A percentile compares a stretch with the other conserved stretches of the same genome.
phyloP scores from a whole-genome alignment of 495 filamentous ascomycete genomes.

The Penicillium taxi region DNA sequence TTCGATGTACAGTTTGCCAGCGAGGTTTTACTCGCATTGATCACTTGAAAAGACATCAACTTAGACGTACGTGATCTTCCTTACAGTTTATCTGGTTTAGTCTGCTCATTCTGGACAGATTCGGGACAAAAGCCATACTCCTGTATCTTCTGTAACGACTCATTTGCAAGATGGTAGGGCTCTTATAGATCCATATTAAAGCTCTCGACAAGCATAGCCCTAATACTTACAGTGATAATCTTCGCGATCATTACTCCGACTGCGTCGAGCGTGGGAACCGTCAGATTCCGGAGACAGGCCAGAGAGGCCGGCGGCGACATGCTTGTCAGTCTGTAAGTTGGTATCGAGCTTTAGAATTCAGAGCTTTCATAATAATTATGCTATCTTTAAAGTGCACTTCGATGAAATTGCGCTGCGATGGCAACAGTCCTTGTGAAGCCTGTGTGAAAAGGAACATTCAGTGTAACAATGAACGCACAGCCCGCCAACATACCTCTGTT shows the following conservation, averaged over 20 bases:
- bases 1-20: slow-evolving; percentile 40
- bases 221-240: slow-evolving; percentile 30
- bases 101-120: slow-evolving; percentile 25
- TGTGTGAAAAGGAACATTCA: slow-evolving; percentile 37
- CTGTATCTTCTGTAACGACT: slow-evolving; percentile 36
- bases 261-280: slow-evolving; percentile 36
- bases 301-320: slow-evolving; percentile 40
- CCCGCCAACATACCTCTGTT: slow-evolving; percentile 6
- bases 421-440: slow-evolving; percentile 38
- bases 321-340: slow-evolving; percentile 38
- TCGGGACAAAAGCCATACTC: slow-evolving; percentile 41
- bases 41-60: slow-evolving; percentile 41
- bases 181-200: not conserved
- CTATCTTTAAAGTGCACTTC: slow-evolving; percentile 32
- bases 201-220: not conserved
- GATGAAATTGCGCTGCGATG: slow-evolving; percentile 48
- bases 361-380: not conserved
- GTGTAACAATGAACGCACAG: slow-evolving; percentile 34
- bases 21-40: slow-evolving; percentile 43
- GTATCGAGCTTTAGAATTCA: not conserved
- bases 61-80: slow-evolving; percentile 32
- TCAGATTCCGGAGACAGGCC: slow-evolving; percentile 38
- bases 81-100: slow-evolving; percentile 7
- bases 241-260: slow-evolving; percentile 40
- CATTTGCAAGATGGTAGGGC: slow-evolving; percentile 40